Percentiles rank a stretch among this genome's conserved stretches.
phyloP scores from a whole-genome alignment of 352 stramenopile species.

The Aphanomyces stellatus region DNA sequence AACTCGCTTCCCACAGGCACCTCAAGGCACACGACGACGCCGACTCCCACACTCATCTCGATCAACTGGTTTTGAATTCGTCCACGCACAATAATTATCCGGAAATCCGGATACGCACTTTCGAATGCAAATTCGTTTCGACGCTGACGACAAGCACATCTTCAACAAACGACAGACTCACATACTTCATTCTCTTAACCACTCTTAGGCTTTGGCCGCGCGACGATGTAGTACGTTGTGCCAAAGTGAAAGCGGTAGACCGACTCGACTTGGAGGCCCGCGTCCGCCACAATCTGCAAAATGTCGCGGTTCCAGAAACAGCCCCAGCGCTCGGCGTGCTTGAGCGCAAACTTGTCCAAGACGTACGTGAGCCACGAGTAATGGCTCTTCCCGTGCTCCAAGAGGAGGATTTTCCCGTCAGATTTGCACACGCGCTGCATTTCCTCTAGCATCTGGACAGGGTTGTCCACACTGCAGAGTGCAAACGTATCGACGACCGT shows the following conservation, averaged over 20 bases:
- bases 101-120: background rate
- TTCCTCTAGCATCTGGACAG: conserved; percentile 82
- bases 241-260: conserved; percentile 92
- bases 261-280: conserved; percentile 80
- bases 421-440: conserved; percentile 90
- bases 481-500: conserved; percentile 96
- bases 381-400: conserved; percentile 91
- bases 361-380: conserved; percentile 86
- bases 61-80: background rate
- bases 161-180: no score
- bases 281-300: conserved; percentile 68
- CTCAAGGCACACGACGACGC: conserved; percentile 76
- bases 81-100: background rate
- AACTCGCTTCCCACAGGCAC: conserved; percentile 73
- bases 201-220: conserved; percentile 27
- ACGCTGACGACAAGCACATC: no score
- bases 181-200: no score
- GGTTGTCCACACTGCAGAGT: conserved; percentile 93
- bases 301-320: conserved; percentile 97
- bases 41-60: conserved; percentile 22
- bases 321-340: conserved; percentile 91
- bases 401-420: conserved; percentile 81
- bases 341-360: conserved; percentile 89
- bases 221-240: conserved; percentile 89
- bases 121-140: no score